Percentiles rank a stretch among this genome's conserved stretches.
Evolutionary conservation across 2,329 filamentous ascomycete species (phyloP).

Genomic region (Trichoderma atrobrunneum): DNA sequence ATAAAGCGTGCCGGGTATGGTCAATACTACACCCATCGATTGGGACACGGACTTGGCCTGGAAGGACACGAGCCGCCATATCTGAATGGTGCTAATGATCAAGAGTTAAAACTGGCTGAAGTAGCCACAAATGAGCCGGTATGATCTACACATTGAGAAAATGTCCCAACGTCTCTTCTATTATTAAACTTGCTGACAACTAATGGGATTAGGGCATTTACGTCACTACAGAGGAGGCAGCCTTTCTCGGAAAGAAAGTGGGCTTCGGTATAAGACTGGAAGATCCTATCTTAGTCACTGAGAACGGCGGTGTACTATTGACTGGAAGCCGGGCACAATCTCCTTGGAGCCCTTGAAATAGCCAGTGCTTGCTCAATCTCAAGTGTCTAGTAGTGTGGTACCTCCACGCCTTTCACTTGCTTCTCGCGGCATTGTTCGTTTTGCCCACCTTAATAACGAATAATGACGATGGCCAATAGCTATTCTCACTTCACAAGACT

Average conservation of each 20-base stretch:
- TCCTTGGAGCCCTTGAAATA: neutral
- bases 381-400: neutral
- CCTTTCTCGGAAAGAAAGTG: neutral
- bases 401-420: neutral
- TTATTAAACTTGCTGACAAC: neutral
- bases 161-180: neutral
- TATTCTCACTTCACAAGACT: neutral
- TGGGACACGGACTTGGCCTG: neutral
- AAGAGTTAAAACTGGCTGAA: neutral
- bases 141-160: neutral
- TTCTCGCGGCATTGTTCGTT: neutral
- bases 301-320: neutral
- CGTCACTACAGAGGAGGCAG: neutral
- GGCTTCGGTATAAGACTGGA: neutral
- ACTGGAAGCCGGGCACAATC: neutral
- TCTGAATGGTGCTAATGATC: neutral
- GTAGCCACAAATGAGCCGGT: neutral
- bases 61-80: neutral
- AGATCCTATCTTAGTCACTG: neutral
- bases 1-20: neutral
- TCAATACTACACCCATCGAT: neutral
- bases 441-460: neutral
- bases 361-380: neutral
- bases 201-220: neutral
- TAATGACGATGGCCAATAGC: neutral